These are phyloP conservation scores for Byssoonygena ceratinophila DNA, from an alignment of 2,329 filamentous ascomycete genomes.

Conservation along the genomic window DNA sequence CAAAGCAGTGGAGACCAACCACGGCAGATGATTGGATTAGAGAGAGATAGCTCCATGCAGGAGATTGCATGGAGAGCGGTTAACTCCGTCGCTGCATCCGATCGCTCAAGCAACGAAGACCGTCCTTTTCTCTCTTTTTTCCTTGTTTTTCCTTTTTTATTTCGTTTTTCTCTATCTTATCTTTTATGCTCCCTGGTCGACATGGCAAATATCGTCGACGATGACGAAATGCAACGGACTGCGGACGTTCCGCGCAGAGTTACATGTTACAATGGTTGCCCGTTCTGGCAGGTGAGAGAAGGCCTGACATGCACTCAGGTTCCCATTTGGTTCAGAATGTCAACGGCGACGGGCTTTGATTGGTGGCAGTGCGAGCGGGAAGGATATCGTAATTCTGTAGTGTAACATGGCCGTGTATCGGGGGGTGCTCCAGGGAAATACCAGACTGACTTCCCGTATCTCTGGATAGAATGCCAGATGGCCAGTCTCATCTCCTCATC, in stretches of 20 bases:
- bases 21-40: background rate
- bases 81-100: conserved; percentile 7
- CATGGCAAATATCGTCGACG: background rate
- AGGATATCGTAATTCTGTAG: conserved; percentile 9
- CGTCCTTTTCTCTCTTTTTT: background rate
- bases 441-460: background rate
- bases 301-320: background rate
- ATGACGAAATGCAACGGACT: background rate
- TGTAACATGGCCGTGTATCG: conserved; percentile 10
- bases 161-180: background rate
- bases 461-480: background rate
- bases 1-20: conserved; percentile 2
- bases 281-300: conserved; percentile 7
- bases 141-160: too few species aligned
- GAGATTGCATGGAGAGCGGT: background rate
- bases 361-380: background rate
- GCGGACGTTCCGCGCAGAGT: conserved; percentile 8
- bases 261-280: conserved; percentile 5
- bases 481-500: background rate
- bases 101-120: background rate
- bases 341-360: background rate
- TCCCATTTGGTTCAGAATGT: background rate
- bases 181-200: background rate
- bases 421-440: background rate
- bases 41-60: conserved; percentile 4